phyloP scores from a whole-genome alignment of 805 yeast species.

The Tetrapisispora iriomotensis region DNA sequence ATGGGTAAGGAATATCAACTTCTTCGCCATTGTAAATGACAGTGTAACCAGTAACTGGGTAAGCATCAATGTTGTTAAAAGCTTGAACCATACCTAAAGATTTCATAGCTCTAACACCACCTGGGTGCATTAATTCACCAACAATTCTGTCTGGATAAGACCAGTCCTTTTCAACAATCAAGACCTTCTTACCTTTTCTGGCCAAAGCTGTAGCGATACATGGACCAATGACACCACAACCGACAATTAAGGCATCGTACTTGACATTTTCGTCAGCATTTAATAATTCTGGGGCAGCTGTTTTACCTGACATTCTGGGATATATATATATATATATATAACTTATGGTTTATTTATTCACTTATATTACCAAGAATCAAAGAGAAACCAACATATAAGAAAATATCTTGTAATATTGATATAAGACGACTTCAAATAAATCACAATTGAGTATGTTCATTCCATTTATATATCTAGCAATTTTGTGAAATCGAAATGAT shows the following conservation, averaged over 20 bases:
- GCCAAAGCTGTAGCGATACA: slow-evolving; percentile 85
- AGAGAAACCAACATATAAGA: no score
- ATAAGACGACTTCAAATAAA: no score
- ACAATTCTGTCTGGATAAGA: slow-evolving; percentile 89
- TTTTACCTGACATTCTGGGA: slow-evolving; percentile 2
- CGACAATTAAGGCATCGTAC: slow-evolving; percentile 81
- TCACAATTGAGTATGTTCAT: no score
- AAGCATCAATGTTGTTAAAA: slow-evolving; percentile 46
- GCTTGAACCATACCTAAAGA: slow-evolving; percentile 74
- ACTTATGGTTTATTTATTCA: background rate
- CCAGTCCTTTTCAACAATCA: slow-evolving; percentile 79
- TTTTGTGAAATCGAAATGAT: no score
- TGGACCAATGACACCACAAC: slow-evolving; percentile 99
- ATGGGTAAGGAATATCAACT: slow-evolving; percentile 63
- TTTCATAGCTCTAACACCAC: slow-evolving; percentile 77
- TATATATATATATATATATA: background rate
- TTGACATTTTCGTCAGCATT: slow-evolving; percentile 24
- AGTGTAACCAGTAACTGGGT: slow-evolving; percentile 69
- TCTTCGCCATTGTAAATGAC: slow-evolving; percentile 53
- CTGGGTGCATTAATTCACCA: slow-evolving; percentile 95
- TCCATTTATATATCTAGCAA: no score
- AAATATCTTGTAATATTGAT: no score
- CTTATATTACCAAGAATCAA: background rate
- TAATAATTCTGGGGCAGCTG: slow-evolving; percentile 4
- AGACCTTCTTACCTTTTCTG: slow-evolving; percentile 76